Evolutionary conservation across 148 eudicot species (phyloP).

Genomic region (Persicaria tinctoria): DNA sequence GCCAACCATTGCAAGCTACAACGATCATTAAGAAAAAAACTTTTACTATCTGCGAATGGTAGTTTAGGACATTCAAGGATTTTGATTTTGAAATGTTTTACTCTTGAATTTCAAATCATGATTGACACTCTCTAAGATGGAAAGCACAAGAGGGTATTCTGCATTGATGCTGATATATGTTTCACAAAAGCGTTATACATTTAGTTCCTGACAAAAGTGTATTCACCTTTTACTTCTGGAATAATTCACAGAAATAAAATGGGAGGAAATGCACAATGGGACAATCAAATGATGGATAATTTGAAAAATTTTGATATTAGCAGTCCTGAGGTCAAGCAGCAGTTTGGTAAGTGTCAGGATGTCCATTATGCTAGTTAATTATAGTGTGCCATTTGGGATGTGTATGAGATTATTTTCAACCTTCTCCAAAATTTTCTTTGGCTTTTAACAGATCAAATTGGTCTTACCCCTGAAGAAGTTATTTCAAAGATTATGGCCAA

Average conservation of each 20-base stretch:
- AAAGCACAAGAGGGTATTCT: not conserved
- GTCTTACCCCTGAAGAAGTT: constrained; percentile 92
- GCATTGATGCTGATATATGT: not conserved
- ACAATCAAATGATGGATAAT: constrained; percentile 60
- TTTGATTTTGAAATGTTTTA: not conserved
- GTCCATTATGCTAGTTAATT: not conserved
- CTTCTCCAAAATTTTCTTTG: not conserved
- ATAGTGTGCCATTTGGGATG: not conserved
- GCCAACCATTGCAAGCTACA: not conserved
- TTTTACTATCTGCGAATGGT: not conserved
- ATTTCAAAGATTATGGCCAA: constrained; percentile 90
- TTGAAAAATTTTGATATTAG: constrained; percentile 72
- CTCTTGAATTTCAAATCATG: not conserved
- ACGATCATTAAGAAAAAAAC: not conserved
- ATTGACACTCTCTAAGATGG: not conserved
- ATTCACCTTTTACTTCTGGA: not conserved
- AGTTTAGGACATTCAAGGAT: not conserved
- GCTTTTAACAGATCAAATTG: constrained; percentile 67
- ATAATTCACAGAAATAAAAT: constrained; percentile 54
- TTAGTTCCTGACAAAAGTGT: not conserved
- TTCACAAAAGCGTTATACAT: not conserved
- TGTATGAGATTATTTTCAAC: not conserved
- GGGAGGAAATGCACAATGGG: constrained; percentile 66
- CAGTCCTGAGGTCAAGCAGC: constrained; percentile 90
- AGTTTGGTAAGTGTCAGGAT: constrained; percentile 51